phyloP scores from a whole-genome alignment of 768 basidiomycete genomes.

The Amylocystis lapponica region DNA sequence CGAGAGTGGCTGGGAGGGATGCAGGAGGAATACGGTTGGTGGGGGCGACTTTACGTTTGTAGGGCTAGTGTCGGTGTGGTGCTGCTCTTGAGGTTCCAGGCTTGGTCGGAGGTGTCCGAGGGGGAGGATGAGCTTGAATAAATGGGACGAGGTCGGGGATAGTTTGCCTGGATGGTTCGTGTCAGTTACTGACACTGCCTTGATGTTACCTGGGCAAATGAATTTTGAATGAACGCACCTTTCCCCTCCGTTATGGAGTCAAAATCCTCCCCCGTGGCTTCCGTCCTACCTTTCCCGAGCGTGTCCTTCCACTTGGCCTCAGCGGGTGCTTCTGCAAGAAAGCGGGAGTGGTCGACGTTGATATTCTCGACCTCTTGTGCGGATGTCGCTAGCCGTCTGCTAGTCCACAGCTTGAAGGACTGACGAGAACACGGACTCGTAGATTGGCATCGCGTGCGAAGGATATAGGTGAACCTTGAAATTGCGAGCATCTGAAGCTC shows the following conservation, averaged over 20 bases:
- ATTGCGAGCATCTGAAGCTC: too few species aligned
- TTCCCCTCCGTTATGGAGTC: constrained; percentile 23
- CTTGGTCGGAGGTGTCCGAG: constrained; percentile 24
- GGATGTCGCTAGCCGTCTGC: constrained; percentile 1
- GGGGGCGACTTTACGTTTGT: constrained; percentile 22
- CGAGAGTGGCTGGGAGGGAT: constrained; percentile 64
- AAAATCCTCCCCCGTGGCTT: constrained; percentile 14
- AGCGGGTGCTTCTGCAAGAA: constrained; percentile 37
- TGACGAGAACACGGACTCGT: too few species aligned
- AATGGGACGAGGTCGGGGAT: constrained; percentile 54
- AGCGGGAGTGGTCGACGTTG: constrained; percentile 37
- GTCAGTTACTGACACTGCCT: neutral
- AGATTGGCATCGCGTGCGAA: too few species aligned
- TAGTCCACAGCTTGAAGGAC: too few species aligned
- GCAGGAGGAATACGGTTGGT: constrained; percentile 55
- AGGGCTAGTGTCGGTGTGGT: constrained; percentile 2
- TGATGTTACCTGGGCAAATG: neutral
- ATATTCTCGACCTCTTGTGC: constrained; percentile 26
- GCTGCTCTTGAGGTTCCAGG: constrained; percentile 4
- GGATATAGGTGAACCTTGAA: too few species aligned
- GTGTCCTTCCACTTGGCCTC: constrained; percentile 23
- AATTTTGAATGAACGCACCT: constrained; percentile 25
- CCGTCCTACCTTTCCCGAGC: constrained; percentile 3
- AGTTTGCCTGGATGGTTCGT: constrained; percentile 42
- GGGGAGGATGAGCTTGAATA: constrained; percentile 62